A percentile compares a stretch with the other conserved stretches of the same genome.
Evolutionary conservation across 331 rosid genomes (phyloP).

Genomic region (Quercus tomentella): DNA sequence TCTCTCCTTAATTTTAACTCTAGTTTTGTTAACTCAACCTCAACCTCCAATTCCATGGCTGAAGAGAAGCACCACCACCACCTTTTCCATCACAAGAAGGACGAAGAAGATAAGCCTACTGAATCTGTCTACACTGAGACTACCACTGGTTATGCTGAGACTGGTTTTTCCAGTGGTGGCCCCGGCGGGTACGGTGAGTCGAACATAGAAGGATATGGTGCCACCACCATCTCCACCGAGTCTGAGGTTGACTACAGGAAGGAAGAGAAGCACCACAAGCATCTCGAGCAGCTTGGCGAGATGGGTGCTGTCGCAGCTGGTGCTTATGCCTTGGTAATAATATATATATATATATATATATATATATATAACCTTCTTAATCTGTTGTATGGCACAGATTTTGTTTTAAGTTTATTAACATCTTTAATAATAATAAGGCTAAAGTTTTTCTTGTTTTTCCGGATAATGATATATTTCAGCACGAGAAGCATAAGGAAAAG

Average conservation of each 20-base stretch:
- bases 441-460: no score
- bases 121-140: constrained; percentile 18
- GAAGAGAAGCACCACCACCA: constrained; percentile 38
- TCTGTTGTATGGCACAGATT: neutral
- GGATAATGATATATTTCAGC: constrained; percentile 24
- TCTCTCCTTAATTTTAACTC: no score
- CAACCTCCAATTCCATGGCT: constrained; percentile 27
- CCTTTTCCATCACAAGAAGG: neutral
- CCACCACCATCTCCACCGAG: neutral
- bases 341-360: neutral
- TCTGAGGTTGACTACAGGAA: constrained; percentile 34
- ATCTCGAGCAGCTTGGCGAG: constrained; percentile 50
- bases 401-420: neutral
- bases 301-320: constrained; percentile 61
- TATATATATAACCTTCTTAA: neutral
- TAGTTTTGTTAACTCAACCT: neutral
- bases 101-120: constrained; percentile 9
- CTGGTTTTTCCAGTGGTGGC: neutral
- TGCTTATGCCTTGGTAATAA: constrained; percentile 66
- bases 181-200: constrained; percentile 8
- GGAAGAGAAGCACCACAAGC: constrained; percentile 80
- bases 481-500: constrained; percentile 55
- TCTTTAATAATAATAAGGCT: neutral
- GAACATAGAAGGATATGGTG: neutral
- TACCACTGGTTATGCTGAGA: neutral